Conservation (phyloP, 305 asterid species). For the Fraxinus dipetala region DNA sequence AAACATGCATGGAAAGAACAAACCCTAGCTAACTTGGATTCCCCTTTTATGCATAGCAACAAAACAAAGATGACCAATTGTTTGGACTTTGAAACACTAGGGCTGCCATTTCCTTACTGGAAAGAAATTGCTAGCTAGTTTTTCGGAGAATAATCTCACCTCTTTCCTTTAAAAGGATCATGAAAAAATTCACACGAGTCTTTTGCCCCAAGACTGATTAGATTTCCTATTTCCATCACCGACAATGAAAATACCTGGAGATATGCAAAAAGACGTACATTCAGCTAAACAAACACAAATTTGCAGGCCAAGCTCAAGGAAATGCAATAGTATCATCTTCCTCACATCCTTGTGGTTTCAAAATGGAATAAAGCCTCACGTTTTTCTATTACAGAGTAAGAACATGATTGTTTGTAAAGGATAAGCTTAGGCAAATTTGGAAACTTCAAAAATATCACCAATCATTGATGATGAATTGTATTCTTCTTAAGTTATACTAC, state of each 20-base stretch:
- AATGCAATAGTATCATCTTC: constrained; percentile 10
- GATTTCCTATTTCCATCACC: constrained; percentile 70
- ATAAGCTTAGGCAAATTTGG: constrained; percentile 12
- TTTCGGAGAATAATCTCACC: constrained; percentile 40
- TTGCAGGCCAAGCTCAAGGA: background rate
- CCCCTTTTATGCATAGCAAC: background rate
- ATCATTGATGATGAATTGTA: background rate
- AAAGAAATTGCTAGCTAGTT: constrained; percentile 12
- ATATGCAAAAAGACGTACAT: constrained; percentile 16
- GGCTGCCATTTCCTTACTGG: constrained; percentile 1
- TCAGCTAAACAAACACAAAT: constrained; percentile 1
- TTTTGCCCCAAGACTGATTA: constrained; percentile 80
- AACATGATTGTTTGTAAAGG: background rate
- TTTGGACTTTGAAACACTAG: background rate
- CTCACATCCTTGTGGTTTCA: background rate
- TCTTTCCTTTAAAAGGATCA: constrained; percentile 82
- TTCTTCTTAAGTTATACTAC: background rate
- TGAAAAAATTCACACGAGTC: constrained; percentile 95
- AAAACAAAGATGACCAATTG: background rate
- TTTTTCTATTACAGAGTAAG: background rate
- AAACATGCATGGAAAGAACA: background rate
- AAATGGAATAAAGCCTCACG: background rate
- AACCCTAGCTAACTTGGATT: background rate
- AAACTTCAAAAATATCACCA: constrained; percentile 4
- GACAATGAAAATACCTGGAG: constrained; percentile 82